Conservation (phyloP, 2,329 filamentous ascomycete species). For the Lanzia echinophila region DNA sequence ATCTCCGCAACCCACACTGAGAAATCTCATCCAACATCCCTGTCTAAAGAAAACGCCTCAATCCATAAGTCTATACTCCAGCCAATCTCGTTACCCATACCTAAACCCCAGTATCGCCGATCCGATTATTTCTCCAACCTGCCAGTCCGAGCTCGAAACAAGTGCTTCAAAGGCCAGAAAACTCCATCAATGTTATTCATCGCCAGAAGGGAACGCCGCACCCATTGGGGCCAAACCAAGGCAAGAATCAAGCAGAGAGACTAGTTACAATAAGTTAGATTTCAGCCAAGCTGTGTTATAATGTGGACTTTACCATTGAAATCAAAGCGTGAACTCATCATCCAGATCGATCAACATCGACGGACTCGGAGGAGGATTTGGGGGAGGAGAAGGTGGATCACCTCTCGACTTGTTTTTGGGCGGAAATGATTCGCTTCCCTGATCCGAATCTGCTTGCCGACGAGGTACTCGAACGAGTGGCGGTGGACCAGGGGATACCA, state of each 20-base stretch:
- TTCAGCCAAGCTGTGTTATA: not conserved
- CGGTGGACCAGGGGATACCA: not conserved
- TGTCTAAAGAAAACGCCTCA: slow-evolving; percentile 2
- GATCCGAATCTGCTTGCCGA: not conserved
- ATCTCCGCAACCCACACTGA: not conserved
- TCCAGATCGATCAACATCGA: slow-evolving; percentile 16
- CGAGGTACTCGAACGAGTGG: not conserved
- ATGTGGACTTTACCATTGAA: slow-evolving; percentile 9
- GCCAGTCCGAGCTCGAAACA: not conserved
- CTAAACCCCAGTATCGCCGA: not conserved
- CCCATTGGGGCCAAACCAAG: not conserved
- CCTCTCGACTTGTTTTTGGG: slow-evolving; percentile 29
- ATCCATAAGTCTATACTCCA: slow-evolving; percentile 4
- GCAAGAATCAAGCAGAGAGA: not conserved
- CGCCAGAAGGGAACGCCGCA: not conserved
- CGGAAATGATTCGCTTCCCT: not conserved
- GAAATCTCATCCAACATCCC: not conserved
- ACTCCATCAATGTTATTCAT: not conserved
- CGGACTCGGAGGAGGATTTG: slow-evolving; percentile 35
- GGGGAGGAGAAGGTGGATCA: slow-evolving; percentile 35
- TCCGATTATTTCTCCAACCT: too few species aligned
- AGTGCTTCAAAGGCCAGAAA: not conserved
- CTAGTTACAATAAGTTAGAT: not conserved
- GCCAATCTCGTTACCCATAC: not conserved
- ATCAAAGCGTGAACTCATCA: slow-evolving; percentile 5